phyloP scores from a whole-genome alignment of 108 stramenopile species.

The Parmales sp. region DNA sequence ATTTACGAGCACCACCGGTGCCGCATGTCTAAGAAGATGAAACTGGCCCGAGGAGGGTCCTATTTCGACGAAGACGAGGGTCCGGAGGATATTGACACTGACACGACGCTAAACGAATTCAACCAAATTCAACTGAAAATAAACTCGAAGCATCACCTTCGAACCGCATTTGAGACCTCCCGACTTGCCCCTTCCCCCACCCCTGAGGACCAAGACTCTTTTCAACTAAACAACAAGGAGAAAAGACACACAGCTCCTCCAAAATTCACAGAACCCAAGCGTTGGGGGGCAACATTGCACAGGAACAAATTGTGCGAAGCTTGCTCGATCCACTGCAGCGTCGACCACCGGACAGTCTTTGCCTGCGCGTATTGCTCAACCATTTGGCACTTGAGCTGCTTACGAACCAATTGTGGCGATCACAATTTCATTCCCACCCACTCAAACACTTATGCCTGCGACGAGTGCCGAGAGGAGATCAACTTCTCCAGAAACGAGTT shows the following conservation, averaged over 20 bases:
- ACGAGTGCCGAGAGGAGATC: background rate
- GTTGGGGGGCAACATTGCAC: background rate
- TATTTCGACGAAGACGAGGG: background rate
- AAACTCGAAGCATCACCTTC: background rate
- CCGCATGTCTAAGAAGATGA: background rate
- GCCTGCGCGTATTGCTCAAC: background rate
- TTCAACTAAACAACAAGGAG: too few relatives aligned
- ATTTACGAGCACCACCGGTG: slow-evolving; percentile 7
- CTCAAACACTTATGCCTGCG: background rate
- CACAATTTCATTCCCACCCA: background rate
- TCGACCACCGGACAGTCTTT: background rate
- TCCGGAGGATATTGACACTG: background rate
- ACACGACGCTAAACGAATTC: too few relatives aligned
- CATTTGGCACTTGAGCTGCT: background rate
- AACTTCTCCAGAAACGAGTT: background rate
- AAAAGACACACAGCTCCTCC: too few relatives aligned
- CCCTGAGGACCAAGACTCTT: background rate
- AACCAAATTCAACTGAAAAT: too few relatives aligned
- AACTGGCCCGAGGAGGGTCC: too few relatives aligned
- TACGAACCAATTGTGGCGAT: background rate
- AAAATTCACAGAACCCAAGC: background rate
- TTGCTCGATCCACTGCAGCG: background rate
- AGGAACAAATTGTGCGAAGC: background rate
- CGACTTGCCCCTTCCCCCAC: background rate
- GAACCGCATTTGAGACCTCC: background rate